Base-by-base conservation (phyloP, 2,329 filamentous ascomycete species). In the Amylocarpus encephaloides region DNA sequence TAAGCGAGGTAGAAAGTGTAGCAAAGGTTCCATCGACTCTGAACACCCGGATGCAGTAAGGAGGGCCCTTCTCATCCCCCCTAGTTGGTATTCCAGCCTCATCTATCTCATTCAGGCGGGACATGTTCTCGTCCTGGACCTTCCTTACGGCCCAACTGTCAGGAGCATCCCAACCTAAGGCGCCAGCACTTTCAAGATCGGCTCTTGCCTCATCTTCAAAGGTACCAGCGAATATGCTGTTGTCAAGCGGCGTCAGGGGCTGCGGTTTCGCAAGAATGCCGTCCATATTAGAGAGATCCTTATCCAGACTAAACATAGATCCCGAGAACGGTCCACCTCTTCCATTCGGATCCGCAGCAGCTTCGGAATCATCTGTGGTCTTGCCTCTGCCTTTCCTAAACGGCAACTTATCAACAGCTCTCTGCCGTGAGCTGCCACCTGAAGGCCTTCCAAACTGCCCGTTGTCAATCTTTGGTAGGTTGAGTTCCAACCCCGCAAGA, bases 61-160 rank as follows among this genome's bases (percentile, higher is more conserved):
- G 82, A 13, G 79, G 76, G 29, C 80, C 76, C 63, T 88, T 87
- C 66, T 92, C 86, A 49, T 92, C 86, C 2, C 83, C 79, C 44
- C 80, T 79, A 6, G 80, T 75, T n/a, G 81, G 77, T 45, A 80
- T 78, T 42, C 80, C 83, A 26, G 77, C 73, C 48, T 92, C 86
- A 55, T 90, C 86, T 12, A 79, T 72, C 50, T 89, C 86, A 1
- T 74, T 71, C 4, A 66, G 70, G 59, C 73, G 77, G 58, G 71
- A 68, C 46, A 76, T 72, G 54, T 77, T 78, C 48, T 88, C 85
- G 59, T 89, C 83, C 6, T 79, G 80, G 40, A 76, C 76, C 53
- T 82, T 83, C 59, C 87, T 88, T 22, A 97, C 92, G 45, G 88
- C 90, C 93, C 93, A 98, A 66, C 91, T 96, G 67, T 97, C 92